Evolutionary conservation across 345 rosid species (phyloP).

Genomic region (Fremontodendron californicum): DNA sequence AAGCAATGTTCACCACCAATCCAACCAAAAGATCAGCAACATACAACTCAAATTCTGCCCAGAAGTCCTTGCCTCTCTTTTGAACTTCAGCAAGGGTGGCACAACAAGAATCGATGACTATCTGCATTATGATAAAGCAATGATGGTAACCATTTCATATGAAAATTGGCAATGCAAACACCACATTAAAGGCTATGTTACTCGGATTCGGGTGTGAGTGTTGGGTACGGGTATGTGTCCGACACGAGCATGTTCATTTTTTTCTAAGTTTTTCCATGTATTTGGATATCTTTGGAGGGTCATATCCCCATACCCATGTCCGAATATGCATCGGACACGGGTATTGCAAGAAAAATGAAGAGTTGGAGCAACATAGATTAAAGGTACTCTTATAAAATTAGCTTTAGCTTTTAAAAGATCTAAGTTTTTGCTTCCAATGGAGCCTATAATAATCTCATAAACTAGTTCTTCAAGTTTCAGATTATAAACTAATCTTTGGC

Average conservation of each 20-base stretch:
- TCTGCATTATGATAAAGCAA: constrained; percentile 38
- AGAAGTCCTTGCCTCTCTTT: constrained; percentile 86
- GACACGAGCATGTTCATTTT: too few relatives aligned
- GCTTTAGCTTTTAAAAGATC: neutral
- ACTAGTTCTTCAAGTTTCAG: neutral
- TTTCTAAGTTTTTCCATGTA: too few relatives aligned
- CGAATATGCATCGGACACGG: too few relatives aligned
- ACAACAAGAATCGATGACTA: constrained; percentile 81
- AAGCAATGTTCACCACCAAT: constrained; percentile 72
- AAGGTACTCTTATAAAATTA: neutral
- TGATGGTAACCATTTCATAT: neutral
- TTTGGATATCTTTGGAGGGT: too few relatives aligned
- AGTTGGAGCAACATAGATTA: too few relatives aligned
- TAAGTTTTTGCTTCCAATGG: neutral
- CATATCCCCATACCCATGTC: too few relatives aligned
- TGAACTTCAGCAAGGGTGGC: constrained; percentile 94
- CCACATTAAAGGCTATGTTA: neutral
- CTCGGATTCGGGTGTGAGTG: too few relatives aligned
- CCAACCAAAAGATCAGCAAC: constrained; percentile 91
- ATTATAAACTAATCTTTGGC: neutral
- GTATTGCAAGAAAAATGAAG: too few relatives aligned
- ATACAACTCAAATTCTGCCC: constrained; percentile 93
- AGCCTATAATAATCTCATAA: neutral
- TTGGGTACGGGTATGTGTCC: too few relatives aligned
- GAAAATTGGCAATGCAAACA: neutral